Evolutionary conservation across 2,329 filamentous ascomycete genomes (phyloP).

Genomic region (Dactylellina haptotyla): DNA sequence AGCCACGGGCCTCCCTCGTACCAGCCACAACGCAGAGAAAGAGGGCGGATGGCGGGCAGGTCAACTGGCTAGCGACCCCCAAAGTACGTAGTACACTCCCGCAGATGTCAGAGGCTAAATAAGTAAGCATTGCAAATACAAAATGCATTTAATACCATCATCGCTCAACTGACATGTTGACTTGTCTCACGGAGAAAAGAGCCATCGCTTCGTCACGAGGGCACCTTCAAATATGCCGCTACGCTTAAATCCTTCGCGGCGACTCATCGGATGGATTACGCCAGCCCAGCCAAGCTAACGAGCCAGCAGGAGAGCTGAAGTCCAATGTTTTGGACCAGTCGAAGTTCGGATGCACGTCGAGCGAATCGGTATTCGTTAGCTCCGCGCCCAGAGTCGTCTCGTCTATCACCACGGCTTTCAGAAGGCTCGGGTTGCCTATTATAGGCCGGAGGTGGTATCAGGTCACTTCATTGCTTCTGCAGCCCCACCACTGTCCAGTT

Average conservation of each 20-base stretch:
- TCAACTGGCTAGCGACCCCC: background rate
- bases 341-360: constrained; percentile 27
- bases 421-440: constrained; percentile 35
- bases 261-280: background rate
- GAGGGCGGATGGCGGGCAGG: no score
- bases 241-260: constrained; percentile 9
- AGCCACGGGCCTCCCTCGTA: background rate
- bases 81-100: no score
- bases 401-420: background rate
- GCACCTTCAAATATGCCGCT: no score
- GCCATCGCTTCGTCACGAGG: constrained; percentile 13
- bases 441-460: background rate
- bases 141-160: background rate
- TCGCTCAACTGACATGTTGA: background rate
- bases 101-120: no score
- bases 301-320: background rate
- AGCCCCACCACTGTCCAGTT: constrained; percentile 4
- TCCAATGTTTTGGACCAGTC: constrained; percentile 7
- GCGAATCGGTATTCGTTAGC: no score
- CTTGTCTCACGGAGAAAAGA: no score
- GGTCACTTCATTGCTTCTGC: constrained; percentile 1
- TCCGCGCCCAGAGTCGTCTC: no score
- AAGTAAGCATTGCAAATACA: no score
- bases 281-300: no score
- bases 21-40: background rate